Conservation (phyloP, 2,329 filamentous ascomycete species). For the Exophiala sp. region DNA sequence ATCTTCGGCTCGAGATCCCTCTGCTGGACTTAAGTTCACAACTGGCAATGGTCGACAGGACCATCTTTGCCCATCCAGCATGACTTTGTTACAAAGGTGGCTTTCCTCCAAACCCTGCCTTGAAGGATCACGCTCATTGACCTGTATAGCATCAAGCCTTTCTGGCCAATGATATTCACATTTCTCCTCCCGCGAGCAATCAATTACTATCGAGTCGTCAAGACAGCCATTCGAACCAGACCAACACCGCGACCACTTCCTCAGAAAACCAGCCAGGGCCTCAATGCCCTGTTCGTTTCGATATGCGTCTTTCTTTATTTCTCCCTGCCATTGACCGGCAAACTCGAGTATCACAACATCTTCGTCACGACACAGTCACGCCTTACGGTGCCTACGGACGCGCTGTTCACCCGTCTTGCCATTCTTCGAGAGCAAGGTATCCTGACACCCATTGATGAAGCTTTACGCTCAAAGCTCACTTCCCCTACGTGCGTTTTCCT, state of each 20-base stretch:
- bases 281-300: slow-evolving; percentile 53
- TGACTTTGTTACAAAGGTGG: slow-evolving; percentile 1
- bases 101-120: not conserved
- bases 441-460: slow-evolving; percentile 56
- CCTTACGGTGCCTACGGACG: slow-evolving; percentile 77
- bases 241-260: slow-evolving; percentile 39
- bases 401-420: slow-evolving; percentile 74
- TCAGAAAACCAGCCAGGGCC: slow-evolving; percentile 34
- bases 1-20: too few species aligned
- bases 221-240: slow-evolving; percentile 28
- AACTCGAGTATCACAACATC: slow-evolving; percentile 61
- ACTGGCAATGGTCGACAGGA: too few species aligned
- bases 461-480: slow-evolving; percentile 65
- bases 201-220: slow-evolving; percentile 24
- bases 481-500: slow-evolving; percentile 60
- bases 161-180: slow-evolving; percentile 29
- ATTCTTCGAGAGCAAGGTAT: slow-evolving; percentile 38
- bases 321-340: slow-evolving; percentile 42
- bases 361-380: slow-evolving; percentile 75
- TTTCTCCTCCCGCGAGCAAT: slow-evolving; percentile 28
- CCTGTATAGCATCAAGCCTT: slow-evolving; percentile 27
- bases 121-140: not conserved
- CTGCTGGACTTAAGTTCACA: too few species aligned
- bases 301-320: slow-evolving; percentile 54
- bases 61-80: not conserved